Conservation (phyloP, 768 basidiomycete species). For the Boletus coccyginus region DNA sequence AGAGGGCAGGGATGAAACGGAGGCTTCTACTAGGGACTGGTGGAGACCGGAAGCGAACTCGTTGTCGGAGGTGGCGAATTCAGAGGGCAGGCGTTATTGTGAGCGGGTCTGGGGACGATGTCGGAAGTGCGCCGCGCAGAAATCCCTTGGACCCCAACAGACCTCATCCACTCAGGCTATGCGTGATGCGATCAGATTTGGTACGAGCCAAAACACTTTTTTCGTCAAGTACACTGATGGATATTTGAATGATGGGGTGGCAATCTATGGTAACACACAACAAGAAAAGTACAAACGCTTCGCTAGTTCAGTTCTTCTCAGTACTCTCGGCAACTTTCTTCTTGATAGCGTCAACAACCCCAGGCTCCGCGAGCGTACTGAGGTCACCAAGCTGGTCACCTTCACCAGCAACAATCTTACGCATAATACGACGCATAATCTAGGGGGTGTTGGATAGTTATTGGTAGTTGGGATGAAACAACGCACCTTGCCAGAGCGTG, state of each 20-base stretch:
- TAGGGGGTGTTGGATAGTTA: slow-evolving; percentile 18
- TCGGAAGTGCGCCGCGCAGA: too few species aligned
- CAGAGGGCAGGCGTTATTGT: slow-evolving; percentile 30
- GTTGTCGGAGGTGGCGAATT: slow-evolving; percentile 32
- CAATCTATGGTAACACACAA: background rate
- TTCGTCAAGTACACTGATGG: too few species aligned
- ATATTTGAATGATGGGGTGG: too few species aligned
- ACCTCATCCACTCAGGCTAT: too few species aligned
- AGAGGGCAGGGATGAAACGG: slow-evolving; percentile 29
- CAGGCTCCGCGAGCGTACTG: slow-evolving; percentile 88
- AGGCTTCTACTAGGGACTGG: slow-evolving; percentile 34
- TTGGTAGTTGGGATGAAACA: background rate
- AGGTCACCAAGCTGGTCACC: slow-evolving; percentile 95
- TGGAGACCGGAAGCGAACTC: slow-evolving; percentile 32
- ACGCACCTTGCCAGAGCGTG: slow-evolving; percentile 81
- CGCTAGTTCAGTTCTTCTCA: slow-evolving; percentile 15
- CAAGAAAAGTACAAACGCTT: background rate
- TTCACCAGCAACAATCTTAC: slow-evolving; percentile 94
- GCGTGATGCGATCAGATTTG: too few species aligned
- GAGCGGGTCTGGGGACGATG: too few species aligned
- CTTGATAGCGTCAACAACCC: slow-evolving; percentile 83
- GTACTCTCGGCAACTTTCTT: slow-evolving; percentile 58
- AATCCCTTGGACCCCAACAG: too few species aligned
- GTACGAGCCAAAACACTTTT: too few species aligned
- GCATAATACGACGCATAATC: slow-evolving; percentile 95